Base-by-base conservation (phyloP, 768 basidiomycete genomes). In the Crassisporium funariophilum region DNA sequence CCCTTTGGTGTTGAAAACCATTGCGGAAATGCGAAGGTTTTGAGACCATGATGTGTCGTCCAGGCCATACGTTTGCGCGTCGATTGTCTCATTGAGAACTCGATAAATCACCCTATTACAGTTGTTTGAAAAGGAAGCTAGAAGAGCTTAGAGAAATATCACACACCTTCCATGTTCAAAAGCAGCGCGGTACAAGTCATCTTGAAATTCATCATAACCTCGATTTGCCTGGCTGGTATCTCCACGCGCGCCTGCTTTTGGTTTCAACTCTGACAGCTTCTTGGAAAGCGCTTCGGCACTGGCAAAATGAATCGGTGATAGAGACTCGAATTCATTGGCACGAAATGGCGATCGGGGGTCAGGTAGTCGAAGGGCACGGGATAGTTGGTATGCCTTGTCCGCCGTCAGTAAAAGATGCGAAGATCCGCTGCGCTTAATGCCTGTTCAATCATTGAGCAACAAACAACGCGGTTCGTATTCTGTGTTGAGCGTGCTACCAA, bases 151-250 rank as follows among this genome's bases (percentile, higher is more conserved):
- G 33, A 24, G 6, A 21, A 41, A 35, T 22, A 20, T 15, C 3
- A 24, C 58, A 13, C 47, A 74, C 76, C 78, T 68, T 36, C 77
- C 74, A 35, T 78, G 74, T 41, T 81, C 79, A 59, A 77, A 80
- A 6, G 63, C 60, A 2, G 58, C 75, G 6, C 79, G 68, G 29
- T 61, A 56, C 7, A 58, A 35, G 5, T 63, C 57, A 1, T 58
- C 41, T 2, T 58, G 55, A 1, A 52, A 54, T 10, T 50, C 40
- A 17, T 52, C 41, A 41, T 68, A 78, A 0, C 64, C 61, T 13
- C 68, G 62, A 38, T 78, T 79, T 1, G 72, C 69, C 37, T 71
- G 67, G 41, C 77, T 76, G 25, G 70, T 68, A 25, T 77, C 78
- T 4, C 54, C 62, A 1, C 51, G 44, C 11, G 65, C 61, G 15